phyloP scores from a whole-genome alignment of 73 alveolate genomes.

The Uronychia setigera region DNA sequence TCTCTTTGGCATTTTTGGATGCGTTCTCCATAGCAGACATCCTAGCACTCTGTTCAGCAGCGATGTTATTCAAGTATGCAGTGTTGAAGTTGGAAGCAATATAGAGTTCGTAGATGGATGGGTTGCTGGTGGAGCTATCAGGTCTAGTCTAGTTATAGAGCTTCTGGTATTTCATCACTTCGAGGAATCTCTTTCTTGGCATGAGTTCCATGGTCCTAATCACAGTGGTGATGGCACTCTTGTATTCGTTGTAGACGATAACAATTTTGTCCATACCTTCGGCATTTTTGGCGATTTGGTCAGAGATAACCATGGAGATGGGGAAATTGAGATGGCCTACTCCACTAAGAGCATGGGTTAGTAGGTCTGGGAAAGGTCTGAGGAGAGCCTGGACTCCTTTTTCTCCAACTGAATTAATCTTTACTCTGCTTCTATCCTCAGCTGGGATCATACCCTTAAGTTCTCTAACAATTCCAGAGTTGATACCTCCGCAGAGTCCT shows the following conservation, averaged over 20 bases:
- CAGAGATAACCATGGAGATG: constrained; percentile 76
- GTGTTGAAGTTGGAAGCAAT: constrained; percentile 80
- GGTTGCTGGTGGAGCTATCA: constrained; percentile 66
- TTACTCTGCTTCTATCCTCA: constrained; percentile 54
- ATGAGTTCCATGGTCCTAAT: constrained; percentile 76
- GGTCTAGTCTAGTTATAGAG: constrained; percentile 59
- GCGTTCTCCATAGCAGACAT: constrained; percentile 96
- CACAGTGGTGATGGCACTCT: constrained; percentile 72
- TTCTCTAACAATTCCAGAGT: constrained; percentile 85
- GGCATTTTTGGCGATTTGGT: constrained; percentile 53
- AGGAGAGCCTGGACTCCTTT: constrained; percentile 81
- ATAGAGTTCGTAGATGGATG: constrained; percentile 82
- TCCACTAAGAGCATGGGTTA: constrained; percentile 60
- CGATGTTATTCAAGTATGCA: constrained; percentile 83
- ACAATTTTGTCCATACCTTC: constrained; percentile 72
- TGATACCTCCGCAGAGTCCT: constrained; percentile 94
- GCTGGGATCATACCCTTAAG: constrained; percentile 48
- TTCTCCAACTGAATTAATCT: constrained; percentile 82
- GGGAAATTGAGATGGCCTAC: constrained; percentile 76
- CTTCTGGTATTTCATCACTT: constrained; percentile 59
- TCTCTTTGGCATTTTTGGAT: constrained; percentile 86
- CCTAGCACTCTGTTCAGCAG: constrained; percentile 88
- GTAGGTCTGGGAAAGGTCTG: constrained; percentile 88
- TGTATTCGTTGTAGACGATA: constrained; percentile 79
- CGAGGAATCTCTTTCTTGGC: constrained; percentile 75